These are phyloP conservation scores for Trichoderma pleuroti DNA, from an alignment of 2,329 filamentous ascomycete genomes.

Conservation along the genomic window DNA sequence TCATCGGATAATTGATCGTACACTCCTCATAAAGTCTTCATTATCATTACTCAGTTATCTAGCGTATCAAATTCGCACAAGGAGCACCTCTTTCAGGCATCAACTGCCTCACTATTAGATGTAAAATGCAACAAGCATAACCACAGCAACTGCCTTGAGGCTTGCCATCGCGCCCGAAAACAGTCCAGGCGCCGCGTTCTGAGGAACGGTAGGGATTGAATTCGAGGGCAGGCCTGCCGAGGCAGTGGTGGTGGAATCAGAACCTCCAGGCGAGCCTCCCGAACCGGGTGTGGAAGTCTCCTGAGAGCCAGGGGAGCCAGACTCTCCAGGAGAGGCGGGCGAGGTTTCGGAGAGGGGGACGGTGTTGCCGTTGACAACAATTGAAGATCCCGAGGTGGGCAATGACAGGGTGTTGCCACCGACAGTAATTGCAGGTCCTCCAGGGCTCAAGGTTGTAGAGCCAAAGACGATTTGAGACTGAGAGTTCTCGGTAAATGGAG, in stretches of 20 bases:
- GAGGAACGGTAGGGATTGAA: neutral
- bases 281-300: neutral
- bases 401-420: constrained; percentile 5
- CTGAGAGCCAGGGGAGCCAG: neutral
- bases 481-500: constrained; percentile 8
- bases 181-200: neutral
- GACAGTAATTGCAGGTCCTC: constrained; percentile 9
- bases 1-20: neutral
- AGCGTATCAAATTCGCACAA: neutral
- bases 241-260: neutral
- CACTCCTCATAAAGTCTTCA: neutral
- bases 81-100: neutral
- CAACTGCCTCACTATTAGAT: neutral
- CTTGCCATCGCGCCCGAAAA: neutral
- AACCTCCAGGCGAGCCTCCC: neutral
- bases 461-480: constrained; percentile 8
- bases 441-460: neutral
- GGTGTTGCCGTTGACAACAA: neutral
- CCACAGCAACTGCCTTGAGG: neutral
- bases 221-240: neutral
- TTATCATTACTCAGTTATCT: constrained; percentile 7
- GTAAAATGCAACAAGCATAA: constrained; percentile 8
- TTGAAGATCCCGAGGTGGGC: constrained; percentile 3
- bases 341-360: neutral
- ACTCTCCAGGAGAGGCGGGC: neutral